Evolutionary conservation across 1,284 basidiomycete species (phyloP), one percentile per base, ranked within the genome.

Genomic region (Ganoderma leucocontextum): DNA sequence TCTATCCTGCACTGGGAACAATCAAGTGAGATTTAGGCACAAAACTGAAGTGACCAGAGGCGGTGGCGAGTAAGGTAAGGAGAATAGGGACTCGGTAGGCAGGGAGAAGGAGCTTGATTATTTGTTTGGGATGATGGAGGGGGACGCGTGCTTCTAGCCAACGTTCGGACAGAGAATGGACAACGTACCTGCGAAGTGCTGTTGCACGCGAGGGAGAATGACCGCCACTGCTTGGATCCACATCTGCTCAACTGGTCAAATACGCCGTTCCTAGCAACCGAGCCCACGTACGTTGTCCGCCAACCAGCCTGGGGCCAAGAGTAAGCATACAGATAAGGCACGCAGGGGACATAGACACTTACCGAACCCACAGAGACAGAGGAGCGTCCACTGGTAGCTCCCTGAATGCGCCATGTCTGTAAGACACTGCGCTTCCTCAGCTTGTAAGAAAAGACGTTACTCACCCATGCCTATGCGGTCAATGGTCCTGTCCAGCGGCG

Each of bases 221-320:
- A 99, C 95, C 49, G 96, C 95, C 39, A 94, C 82, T 25, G 91
- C 90, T 85, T 95, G 92, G 65, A 95, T 89, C 93, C 93, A 95
- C 93, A 95, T 95, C 93, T 95, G 77, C 71, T 76, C 70, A 68
- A 78, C 75, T 77, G 71, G 79, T 82, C 71, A 80, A 80, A 73
- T 62, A 64, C 60, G 65, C 65, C 69, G 36, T 35, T 22, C 53
- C 64, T 42, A 64, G 25, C 38, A 53, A 60, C 60, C 52, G 29
- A 8, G 53, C 41, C 29, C 38, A 82, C 87, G 77, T 78, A 94
- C 93, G 80, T 95, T 95, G 80, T 95, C 94, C 69, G 93, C 93
- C 84, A 93, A 83, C 93, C 93, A 95, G 22, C 93, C 93, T 92
- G 57, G 38, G 47, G 58, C 29, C 15, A 74, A 22, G 35, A 4